Evolutionary conservation across 2,329 filamentous ascomycete species (phyloP), one percentile per base, ranked within the genome.

Genomic region (Dryadomyces quercus-mongolicae): DNA sequence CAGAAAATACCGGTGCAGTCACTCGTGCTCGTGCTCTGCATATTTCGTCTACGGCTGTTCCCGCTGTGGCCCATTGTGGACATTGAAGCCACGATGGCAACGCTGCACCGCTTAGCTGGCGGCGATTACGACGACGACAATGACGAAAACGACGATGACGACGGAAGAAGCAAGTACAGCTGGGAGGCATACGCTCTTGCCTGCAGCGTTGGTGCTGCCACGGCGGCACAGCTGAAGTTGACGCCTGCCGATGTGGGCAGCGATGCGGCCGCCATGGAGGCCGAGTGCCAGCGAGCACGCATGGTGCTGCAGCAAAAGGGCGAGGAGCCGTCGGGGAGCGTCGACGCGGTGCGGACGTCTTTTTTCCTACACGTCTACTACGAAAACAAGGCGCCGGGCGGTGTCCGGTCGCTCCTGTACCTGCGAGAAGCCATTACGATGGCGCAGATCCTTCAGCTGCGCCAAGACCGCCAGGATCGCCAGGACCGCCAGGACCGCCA

Each of bases 351-450:
- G 3, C 67, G 73, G 5, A 71, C 71, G 2, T 71, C 73, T 0
- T 78, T 77, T 58, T 78, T 77, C 49, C 62, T 77, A 18, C 75
- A 77, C 58, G 71, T 76, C 12, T 76, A 75, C 52, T 69, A 76
- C 57, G 74, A 77, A 60, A 77, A 77, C 53, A 67, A 71, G 55
- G 59, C 66, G 10, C 66, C 72, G 0, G 74, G 74, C 3, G 72
- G 74, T 1, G 67, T 66, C 2, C 70, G 71, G 51, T 76, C 74
- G 2, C 62, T 76, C 7, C 60, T 77, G 9, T 74, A 74, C 57
- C 60, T 78, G 7, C 67, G 75, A 6, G 74, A 77, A 56, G 72
- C 74, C 6, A 73, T 78, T n/a, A 74, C 74, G 0, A 64, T 75
- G 21, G 74, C 74, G 1, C 75, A 78, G 57, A 70, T 77, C 47